Evolutionary conservation across 2,329 filamentous ascomycete species (phyloP).

Genomic region (Dothidotthia symphoricarpi): DNA sequence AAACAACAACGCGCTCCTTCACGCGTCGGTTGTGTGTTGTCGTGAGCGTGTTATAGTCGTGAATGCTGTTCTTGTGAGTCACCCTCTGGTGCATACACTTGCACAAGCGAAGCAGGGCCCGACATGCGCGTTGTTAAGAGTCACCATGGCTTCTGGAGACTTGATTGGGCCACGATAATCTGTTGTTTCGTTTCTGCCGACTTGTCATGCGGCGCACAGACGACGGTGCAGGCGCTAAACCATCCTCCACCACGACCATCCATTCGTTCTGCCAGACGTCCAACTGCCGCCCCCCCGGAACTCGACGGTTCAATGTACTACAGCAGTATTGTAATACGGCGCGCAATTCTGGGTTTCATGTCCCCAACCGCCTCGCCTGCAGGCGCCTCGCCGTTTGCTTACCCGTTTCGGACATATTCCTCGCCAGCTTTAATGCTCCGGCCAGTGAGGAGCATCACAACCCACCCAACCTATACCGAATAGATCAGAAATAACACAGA

Average conservation of each 20-base stretch:
- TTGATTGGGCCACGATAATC: too few species aligned
- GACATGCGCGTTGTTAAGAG: slow-evolving; percentile 18
- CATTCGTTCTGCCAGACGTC: slow-evolving; percentile 32
- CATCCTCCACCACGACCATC: slow-evolving; percentile 27
- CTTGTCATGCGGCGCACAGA: slow-evolving; percentile 13
- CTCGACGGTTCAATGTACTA: slow-evolving; percentile 10
- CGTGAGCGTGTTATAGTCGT: slow-evolving; percentile 42
- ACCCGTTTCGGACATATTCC: slow-evolving; percentile 19
- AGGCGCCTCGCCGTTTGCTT: slow-evolving; percentile 35
- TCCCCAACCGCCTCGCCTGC: slow-evolving; percentile 37
- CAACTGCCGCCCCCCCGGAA: slow-evolving; percentile 34
- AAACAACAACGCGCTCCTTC: slow-evolving; percentile 29
- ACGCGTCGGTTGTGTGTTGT: slow-evolving; percentile 30
- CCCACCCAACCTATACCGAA: slow-evolving; percentile 8
- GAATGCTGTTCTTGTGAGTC: slow-evolving; percentile 36
- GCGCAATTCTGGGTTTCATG: slow-evolving; percentile 37
- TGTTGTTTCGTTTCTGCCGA: too few species aligned
- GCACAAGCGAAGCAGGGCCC: slow-evolving; percentile 13
- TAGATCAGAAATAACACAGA: slow-evolving; percentile 23
- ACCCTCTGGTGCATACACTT: slow-evolving; percentile 26
- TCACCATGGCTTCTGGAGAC: too few species aligned
- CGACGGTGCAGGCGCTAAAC: slow-evolving; percentile 31
- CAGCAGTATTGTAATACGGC: slow-evolving; percentile 18
- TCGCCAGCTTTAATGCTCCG: slow-evolving; percentile 23
- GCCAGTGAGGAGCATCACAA: slow-evolving; percentile 27